A percentile compares a stretch with the other conserved stretches of the same genome.
These are phyloP conservation scores for Hortaea sp. DNA, from an alignment of 2,329 filamentous ascomycete genomes.

Conservation along the genomic window DNA sequence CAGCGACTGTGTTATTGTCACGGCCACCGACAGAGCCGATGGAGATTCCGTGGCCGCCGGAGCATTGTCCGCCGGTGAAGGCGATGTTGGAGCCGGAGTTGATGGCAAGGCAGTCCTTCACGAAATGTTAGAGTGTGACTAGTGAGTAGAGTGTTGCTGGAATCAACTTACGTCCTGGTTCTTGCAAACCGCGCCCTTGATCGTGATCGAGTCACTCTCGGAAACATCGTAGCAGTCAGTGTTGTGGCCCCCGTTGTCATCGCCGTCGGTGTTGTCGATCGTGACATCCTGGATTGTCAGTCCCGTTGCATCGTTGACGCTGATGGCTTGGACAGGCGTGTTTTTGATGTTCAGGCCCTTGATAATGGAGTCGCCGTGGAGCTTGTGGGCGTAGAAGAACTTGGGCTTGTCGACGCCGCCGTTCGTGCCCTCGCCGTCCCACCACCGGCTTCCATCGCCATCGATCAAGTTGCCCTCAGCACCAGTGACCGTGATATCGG, in stretches of 20 bases:
- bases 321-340: slow-evolving; percentile 46
- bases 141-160: neutral
- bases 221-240: slow-evolving; percentile 24
- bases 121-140: neutral
- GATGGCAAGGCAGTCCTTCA: slow-evolving; percentile 19
- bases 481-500: slow-evolving; percentile 43
- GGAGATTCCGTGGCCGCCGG: slow-evolving; percentile 44
- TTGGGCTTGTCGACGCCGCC: slow-evolving; percentile 56
- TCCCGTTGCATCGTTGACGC: slow-evolving; percentile 33
- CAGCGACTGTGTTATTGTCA: slow-evolving; percentile 37
- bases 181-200: slow-evolving; percentile 17
- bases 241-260: slow-evolving; percentile 24
- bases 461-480: slow-evolving; percentile 45
- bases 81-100: slow-evolving; percentile 30
- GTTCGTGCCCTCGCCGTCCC: slow-evolving; percentile 51
- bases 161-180: slow-evolving; percentile 16
- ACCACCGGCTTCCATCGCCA: slow-evolving; percentile 48
- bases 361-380: slow-evolving; percentile 44
- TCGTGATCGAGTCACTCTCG: slow-evolving; percentile 12
- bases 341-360: slow-evolving; percentile 43
- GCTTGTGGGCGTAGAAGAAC: slow-evolving; percentile 48
- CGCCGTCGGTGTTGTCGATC: slow-evolving; percentile 48
- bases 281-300: slow-evolving; percentile 41
- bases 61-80: slow-evolving; percentile 35
- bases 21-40: slow-evolving; percentile 47